Evolutionary conservation across 768 basidiomycete genomes (phyloP), one percentile per base, ranked within the genome.

Genomic region (Cytidiella melzeri): DNA sequence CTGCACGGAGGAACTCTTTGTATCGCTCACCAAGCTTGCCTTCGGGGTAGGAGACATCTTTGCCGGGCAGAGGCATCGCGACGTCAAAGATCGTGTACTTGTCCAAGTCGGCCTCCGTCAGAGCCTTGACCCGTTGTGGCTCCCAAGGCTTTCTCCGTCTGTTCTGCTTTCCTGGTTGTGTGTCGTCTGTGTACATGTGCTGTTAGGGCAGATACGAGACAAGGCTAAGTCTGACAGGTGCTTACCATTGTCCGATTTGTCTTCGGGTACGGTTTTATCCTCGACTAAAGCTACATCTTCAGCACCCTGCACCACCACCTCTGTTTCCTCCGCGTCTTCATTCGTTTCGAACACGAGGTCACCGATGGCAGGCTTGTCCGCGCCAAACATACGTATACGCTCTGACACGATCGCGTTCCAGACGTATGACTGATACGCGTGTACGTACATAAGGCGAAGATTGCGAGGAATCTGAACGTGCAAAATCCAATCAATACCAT

Each of bases 371-470:
- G 91, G 83, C 52, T 77, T 74, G 44, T 84, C 77, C 44, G 76
- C 69, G 25, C 94, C 92, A 58, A 83, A 83, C 42, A 75, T 73
- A 51, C 80, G 82, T 60, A 98, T 83, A 11, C 96, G 86, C 67
- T 97, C 92, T 3, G 94, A 97, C 36, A 94, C 91, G 48, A 97
- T 84, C 41, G 92, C 83, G 67, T 99, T 99, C 95, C 95, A 99
- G 27, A 98, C 84, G 59, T 97, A 99, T 13, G 91, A 94, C 65
- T 99, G 96, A 64, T 97, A 99, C 25, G 94, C 94, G 66, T 99
- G 96, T 47, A 97, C 83, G 64, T 98, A 99, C 90, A 99, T 97
- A 55, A 96, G 70, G 44, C 96, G 80, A 51, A 99, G 78, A 61
- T 95, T 98, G 48, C 87, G 79, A 12, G 96, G 96, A 57, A 99